Evolutionary conservation across 495 filamentous ascomycete species (phyloP), one percentile per base, ranked within the genome.

Genomic region (Talaromyces liani): DNA sequence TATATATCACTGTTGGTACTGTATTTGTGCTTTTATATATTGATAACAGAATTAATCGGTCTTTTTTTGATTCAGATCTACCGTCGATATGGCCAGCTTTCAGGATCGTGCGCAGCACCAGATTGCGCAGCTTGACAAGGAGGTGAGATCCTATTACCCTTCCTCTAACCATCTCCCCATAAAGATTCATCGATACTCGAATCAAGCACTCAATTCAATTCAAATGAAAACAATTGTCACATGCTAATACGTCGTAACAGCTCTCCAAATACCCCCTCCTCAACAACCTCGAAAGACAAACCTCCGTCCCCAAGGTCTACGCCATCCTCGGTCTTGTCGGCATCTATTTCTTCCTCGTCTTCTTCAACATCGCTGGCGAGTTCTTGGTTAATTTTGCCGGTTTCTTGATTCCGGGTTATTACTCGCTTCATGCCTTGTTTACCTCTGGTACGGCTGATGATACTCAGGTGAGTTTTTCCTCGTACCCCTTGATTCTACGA

Each of bases 331-430:
- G 94, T 67, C 75, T 97, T 12, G 78, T 73, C 56, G 88, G 87
- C 57, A 82, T 96, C 69, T 99, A 99, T 84, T 92, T 96, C 84
- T 97, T 97, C 85, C 85, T 99, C 18, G 90, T 98, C 78, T 89
- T 98, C 84, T 95, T 99, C 84, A 99, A 99, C 85, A 93, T 97
- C 68, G 94, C 91, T 65, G 93, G 94, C 71, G 91, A 94, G 75
- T 89, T 98, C 75, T 85, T 99, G 66, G 94, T 95, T 73, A 99
- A 99, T 80, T 80, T 95, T 66, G 95, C 95, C 60, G 94, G 94
- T 60, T 99, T 98, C 73, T 74, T 93, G 58, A 82, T 99, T 65
- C 94, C 94, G 56, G 93, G 88, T 63, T 99, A 99, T 82, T 99
- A 97, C 76, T 97, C 93, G 39, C 81, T 99, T 47, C 83, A 88